Conservation (phyloP, 495 filamentous ascomycete species). For the Tricharina praecox region DNA sequence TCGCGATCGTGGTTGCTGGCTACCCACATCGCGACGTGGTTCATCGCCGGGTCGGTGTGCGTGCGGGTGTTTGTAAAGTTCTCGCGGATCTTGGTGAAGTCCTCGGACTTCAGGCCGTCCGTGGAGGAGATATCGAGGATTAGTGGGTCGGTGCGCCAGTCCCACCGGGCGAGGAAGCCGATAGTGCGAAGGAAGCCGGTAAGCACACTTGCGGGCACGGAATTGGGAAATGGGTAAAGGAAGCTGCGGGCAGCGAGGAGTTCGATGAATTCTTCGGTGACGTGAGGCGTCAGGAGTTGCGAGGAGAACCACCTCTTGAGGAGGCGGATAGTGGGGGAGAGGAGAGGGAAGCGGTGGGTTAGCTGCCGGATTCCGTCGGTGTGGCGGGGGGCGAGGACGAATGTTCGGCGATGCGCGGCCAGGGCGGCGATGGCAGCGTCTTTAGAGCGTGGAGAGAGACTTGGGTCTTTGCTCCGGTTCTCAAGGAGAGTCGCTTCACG, state of each 20-base stretch:
- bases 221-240: conserved; percentile 68
- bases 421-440: conserved; percentile 53
- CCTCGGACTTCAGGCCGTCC: conserved; percentile 31
- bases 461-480: conserved; percentile 55
- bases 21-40: conserved; percentile 61
- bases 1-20: conserved; percentile 61
- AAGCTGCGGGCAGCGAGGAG: conserved; percentile 59
- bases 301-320: conserved; percentile 76
- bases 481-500: conserved; percentile 70
- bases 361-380: conserved; percentile 62
- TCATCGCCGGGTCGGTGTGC: conserved; percentile 77
- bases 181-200: conserved; percentile 70
- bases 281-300: conserved; percentile 56
- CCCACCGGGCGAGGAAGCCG: conserved; percentile 63
- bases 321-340: conserved; percentile 75
- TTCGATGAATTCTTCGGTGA: conserved; percentile 69
- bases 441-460: conserved; percentile 39
- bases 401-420: conserved; percentile 50
- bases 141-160: conserved; percentile 71
- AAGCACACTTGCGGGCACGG: conserved; percentile 56
- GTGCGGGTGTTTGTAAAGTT: conserved; percentile 61
- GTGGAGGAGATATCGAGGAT: conserved; percentile 46
- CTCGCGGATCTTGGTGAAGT: conserved; percentile 34
- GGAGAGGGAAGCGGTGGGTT: conserved; percentile 60
- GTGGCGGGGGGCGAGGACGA: conserved; percentile 56